Conservation (phyloP, 2,329 filamentous ascomycete species). For the Talaromyces piceae region DNA sequence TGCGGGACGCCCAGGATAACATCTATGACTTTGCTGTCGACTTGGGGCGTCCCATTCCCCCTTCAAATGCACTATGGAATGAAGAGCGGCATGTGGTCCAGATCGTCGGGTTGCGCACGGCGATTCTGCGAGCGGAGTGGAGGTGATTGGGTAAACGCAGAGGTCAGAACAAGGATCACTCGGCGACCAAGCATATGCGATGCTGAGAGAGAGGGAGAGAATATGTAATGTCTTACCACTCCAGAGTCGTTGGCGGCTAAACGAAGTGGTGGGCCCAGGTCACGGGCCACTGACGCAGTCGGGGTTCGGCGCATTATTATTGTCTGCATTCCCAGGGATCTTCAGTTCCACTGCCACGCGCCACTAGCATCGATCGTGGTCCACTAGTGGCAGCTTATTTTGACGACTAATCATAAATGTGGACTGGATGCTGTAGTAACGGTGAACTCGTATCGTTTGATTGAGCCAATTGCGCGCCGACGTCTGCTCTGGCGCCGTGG, state of each 20-base stretch:
- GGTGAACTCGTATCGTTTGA: no score
- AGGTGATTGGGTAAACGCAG: background rate
- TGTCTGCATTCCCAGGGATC: background rate
- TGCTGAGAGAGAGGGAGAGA: no score
- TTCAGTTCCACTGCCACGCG: background rate
- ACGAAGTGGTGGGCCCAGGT: no score
- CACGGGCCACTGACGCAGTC: background rate
- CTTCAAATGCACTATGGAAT: background rate
- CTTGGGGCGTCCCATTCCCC: background rate
- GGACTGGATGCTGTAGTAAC: no score
- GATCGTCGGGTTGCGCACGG: background rate
- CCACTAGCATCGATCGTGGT: background rate
- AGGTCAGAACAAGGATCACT: background rate
- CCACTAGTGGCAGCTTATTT: background rate
- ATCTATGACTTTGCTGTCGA: background rate
- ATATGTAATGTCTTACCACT: no score
- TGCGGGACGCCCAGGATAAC: background rate
- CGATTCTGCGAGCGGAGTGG: background rate
- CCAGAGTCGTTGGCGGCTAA: no score
- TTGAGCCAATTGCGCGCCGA: no score
- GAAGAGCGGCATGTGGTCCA: background rate
- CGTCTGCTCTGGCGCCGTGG: no score
- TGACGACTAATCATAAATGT: no score
- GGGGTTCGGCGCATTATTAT: no score
- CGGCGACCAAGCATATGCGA: background rate